Conservation (phyloP, 1,284 basidiomycete genomes). For the Takashimella tepidaria region DNA sequence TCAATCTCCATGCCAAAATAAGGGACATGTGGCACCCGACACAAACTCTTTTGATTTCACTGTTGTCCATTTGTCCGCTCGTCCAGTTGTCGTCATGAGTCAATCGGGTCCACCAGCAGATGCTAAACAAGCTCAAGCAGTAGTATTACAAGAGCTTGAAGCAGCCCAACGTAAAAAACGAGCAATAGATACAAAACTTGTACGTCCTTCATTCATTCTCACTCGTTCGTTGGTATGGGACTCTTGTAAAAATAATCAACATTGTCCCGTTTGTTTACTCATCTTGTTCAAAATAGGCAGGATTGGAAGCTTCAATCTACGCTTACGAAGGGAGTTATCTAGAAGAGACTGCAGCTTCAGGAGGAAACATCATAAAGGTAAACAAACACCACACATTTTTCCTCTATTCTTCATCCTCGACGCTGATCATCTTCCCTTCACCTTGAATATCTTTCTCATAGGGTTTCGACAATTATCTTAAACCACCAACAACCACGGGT, state of each 20-base stretch:
- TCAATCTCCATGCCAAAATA: too few species aligned
- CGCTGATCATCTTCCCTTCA: too few species aligned
- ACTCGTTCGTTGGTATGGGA: not conserved
- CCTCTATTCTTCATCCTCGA: not conserved
- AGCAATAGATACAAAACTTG: conserved; percentile 36
- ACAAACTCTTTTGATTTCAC: too few species aligned
- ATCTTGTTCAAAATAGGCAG: conserved; percentile 34
- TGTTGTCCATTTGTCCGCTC: not conserved
- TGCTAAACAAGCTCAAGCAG: conserved; percentile 44
- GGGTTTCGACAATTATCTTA: conserved; percentile 52
- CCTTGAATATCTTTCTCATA: too few species aligned
- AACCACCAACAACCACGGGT: conserved; percentile 39
- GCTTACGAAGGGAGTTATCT: conserved; percentile 52
- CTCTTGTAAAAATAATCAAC: too few species aligned
- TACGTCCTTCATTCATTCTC: conserved; percentile 10
- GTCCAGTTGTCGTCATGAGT: too few species aligned
- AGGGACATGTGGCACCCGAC: too few species aligned
- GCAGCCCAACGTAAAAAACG: conserved; percentile 37
- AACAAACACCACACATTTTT: too few species aligned
- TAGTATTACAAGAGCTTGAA: conserved; percentile 39
- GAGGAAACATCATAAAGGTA: conserved; percentile 50
- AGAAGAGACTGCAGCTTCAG: conserved; percentile 44
- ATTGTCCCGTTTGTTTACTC: too few species aligned
- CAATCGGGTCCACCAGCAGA: conserved; percentile 41
- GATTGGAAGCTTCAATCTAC: conserved; percentile 50